These are phyloP conservation scores for Arachis hypogaea DNA, from an alignment of 306 rosid genomes.

Conservation along the genomic window DNA sequence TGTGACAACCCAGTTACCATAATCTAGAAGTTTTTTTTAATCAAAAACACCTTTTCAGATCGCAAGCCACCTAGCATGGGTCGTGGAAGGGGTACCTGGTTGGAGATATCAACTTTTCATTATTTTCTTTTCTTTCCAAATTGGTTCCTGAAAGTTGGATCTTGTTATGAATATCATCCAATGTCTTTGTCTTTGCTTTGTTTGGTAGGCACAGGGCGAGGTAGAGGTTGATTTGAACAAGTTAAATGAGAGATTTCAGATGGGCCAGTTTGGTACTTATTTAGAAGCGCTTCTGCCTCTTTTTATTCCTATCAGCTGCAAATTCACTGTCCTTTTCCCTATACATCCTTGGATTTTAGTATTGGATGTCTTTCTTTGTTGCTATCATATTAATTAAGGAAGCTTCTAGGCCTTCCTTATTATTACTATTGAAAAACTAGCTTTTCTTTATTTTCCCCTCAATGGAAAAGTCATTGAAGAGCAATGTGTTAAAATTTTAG, in stretches of 20 bases:
- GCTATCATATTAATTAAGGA: constrained; percentile 27
- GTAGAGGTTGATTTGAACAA: constrained; percentile 57
- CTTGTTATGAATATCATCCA: constrained; percentile 20
- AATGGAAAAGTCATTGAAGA: constrained; percentile 1
- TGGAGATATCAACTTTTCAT: too few species aligned
- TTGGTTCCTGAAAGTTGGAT: too few species aligned
- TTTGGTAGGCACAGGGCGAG: constrained; percentile 63
- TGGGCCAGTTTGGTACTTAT: constrained; percentile 36
- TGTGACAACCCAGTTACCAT: neutral
- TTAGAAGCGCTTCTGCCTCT: constrained; percentile 39
- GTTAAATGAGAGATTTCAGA: constrained; percentile 20
- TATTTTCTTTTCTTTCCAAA: too few species aligned
- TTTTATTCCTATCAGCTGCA: constrained; percentile 28
- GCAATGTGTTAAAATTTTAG: constrained; percentile 13
- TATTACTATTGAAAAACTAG: neutral
- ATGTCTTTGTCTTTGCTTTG: neutral
- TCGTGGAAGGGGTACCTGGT: constrained; percentile 57
- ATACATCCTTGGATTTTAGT: constrained; percentile 37
- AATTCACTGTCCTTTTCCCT: constrained; percentile 27
- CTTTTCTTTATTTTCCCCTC: neutral
- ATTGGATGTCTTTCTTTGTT: constrained; percentile 20
- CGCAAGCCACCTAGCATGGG: constrained; percentile 95
- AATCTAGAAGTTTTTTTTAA: constrained; percentile 18
- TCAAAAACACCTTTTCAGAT: constrained; percentile 49
- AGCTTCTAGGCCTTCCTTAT: constrained; percentile 10